Evolutionary conservation across 805 yeast genomes (phyloP).

Genomic region (Lipomyces sp.): DNA sequence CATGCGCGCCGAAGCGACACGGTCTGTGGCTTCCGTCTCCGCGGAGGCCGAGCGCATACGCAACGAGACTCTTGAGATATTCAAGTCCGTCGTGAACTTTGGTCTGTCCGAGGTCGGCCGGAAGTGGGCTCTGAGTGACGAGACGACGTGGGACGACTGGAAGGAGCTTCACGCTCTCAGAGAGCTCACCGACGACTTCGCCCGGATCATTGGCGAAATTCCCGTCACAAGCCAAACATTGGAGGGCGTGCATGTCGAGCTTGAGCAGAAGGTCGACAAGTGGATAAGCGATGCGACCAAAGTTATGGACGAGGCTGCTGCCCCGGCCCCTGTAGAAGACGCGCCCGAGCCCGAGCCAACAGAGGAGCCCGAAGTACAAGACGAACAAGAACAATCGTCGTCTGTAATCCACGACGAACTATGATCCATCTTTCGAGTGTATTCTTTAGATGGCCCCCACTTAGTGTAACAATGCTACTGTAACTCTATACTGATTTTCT

Average conservation of each 20-base stretch:
- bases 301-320: too few relatives aligned
- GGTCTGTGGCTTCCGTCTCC: neutral
- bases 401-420: too few relatives aligned
- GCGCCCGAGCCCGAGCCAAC: too few relatives aligned
- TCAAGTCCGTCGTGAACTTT: conserved; percentile 10
- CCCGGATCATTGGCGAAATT: conserved; percentile 1
- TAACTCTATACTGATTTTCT: too few relatives aligned
- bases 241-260: neutral
- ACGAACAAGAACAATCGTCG: too few relatives aligned
- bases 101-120: conserved; percentile 17
- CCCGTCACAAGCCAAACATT: neutral
- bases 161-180: conserved; percentile 9
- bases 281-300: neutral
- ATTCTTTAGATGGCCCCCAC: too few relatives aligned
- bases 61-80: neutral
- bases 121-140: conserved; percentile 14
- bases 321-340: too few relatives aligned
- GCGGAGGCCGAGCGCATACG: conserved; percentile 6
- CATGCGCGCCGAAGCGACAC: neutral
- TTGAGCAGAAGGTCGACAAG: neutral
- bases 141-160: conserved; percentile 16
- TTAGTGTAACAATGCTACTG: too few relatives aligned
- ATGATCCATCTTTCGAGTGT: too few relatives aligned
- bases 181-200: conserved; percentile 10
- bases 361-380: too few relatives aligned